These are phyloP conservation scores for Chaetomium globosum DNA, from an alignment of 2,329 filamentous ascomycete genomes.

Conservation along the genomic window DNA sequence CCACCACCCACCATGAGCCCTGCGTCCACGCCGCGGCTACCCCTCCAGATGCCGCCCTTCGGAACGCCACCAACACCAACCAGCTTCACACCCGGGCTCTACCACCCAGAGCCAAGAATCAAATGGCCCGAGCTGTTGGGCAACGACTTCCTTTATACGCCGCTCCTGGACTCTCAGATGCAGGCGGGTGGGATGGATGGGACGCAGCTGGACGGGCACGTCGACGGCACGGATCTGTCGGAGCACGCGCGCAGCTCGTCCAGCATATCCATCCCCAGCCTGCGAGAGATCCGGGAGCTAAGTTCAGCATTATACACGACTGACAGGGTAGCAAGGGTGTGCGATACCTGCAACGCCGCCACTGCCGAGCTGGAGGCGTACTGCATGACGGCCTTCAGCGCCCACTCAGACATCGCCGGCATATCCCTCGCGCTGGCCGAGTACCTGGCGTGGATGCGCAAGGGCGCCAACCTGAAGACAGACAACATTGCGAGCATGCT, in stretches of 20 bases:
- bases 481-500: conserved; percentile 1
- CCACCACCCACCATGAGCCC: background rate
- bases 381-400: background rate
- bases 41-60: background rate
- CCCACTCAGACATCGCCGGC: background rate
- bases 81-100: background rate
- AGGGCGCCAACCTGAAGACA: background rate
- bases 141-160: background rate
- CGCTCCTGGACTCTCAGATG: background rate
- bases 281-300: background rate
- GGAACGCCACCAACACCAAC: background rate
- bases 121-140: background rate
- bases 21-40: background rate
- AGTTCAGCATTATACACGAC: background rate
- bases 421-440: background rate
- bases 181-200: background rate
- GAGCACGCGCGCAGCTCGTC: background rate
- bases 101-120: background rate
- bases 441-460: background rate
- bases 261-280: background rate
- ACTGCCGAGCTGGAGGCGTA: background rate
- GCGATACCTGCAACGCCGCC: background rate
- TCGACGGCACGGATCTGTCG: background rate
- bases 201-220: background rate
- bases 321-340: background rate